Conservation (phyloP, 306 rosid species). For the Acmispon strigosus region DNA sequence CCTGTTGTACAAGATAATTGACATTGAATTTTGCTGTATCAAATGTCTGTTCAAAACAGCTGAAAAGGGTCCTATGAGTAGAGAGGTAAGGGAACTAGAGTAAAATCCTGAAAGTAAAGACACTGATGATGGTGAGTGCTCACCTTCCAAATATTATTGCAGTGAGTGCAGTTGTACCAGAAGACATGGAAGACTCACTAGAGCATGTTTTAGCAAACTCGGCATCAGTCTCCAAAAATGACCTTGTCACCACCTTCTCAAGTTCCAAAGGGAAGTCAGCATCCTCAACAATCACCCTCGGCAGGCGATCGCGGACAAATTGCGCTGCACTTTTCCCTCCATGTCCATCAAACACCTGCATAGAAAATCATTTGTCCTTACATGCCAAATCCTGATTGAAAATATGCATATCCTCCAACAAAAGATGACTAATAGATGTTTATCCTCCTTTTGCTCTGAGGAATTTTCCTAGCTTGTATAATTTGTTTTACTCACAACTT, state of each 20-base stretch:
- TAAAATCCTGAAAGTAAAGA: not conserved
- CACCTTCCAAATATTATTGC: slow-evolving; percentile 95
- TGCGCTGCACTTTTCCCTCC: slow-evolving; percentile 86
- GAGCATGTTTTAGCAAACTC: slow-evolving; percentile 71
- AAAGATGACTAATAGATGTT: not conserved
- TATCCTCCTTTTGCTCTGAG: no score
- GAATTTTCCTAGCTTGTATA: not conserved
- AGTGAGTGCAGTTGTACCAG: slow-evolving; percentile 94
- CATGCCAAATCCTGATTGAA: slow-evolving; percentile 3
- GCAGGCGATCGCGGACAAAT: slow-evolving; percentile 82
- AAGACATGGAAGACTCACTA: slow-evolving; percentile 51
- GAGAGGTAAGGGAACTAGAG: not conserved
- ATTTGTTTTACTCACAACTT: not conserved
- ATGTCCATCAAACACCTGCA: slow-evolving; percentile 95
- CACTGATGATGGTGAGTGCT: not conserved
- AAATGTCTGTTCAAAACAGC: not conserved
- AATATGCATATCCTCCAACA: not conserved
- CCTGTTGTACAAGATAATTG: slow-evolving; percentile 33
- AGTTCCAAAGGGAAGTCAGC: slow-evolving; percentile 77
- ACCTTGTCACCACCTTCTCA: slow-evolving; percentile 85
- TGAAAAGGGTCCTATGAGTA: not conserved
- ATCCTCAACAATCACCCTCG: slow-evolving; percentile 84
- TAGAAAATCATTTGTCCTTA: slow-evolving; percentile 16
- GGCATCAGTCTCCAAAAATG: slow-evolving; percentile 73
- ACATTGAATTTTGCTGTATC: not conserved